These are phyloP conservation scores for Colletotrichum cordylinicola DNA, from an alignment of 2,329 filamentous ascomycete species.

Conservation along the genomic window DNA sequence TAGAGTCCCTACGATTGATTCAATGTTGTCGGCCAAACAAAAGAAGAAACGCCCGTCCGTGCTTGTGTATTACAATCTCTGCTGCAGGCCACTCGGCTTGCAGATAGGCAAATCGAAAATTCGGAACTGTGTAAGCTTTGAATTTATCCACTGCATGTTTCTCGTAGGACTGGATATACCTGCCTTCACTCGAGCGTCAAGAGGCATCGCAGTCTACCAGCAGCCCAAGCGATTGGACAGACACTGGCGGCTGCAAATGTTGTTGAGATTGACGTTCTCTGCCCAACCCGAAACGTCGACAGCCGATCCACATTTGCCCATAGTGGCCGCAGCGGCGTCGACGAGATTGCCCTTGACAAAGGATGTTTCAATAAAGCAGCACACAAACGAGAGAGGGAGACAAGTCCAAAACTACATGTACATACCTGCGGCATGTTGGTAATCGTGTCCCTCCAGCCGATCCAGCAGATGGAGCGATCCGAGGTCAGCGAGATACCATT, in stretches of 20 bases:
- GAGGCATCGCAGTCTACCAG: background rate
- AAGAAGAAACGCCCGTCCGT: fast-evolving
- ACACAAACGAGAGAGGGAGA: background rate
- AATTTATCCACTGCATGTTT: background rate
- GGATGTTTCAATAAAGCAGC: background rate
- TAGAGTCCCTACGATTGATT: fast-evolving
- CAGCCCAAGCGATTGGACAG: background rate
- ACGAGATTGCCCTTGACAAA: background rate
- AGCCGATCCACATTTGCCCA: background rate
- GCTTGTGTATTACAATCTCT: background rate
- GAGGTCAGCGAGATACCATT: background rate
- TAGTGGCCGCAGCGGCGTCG: background rate
- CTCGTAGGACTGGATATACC: background rate
- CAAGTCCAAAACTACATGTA: background rate
- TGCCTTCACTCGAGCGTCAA: background rate
- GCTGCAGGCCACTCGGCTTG: background rate
- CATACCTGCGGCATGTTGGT: background rate
- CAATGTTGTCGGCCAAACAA: fast-evolving
- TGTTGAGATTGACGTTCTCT: background rate
- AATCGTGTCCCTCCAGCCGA: background rate
- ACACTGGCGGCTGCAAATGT: background rate
- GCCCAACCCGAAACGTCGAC: background rate
- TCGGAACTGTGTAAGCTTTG: background rate
- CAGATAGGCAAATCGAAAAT: background rate
- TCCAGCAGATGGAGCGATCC: background rate